Base-by-base conservation (phyloP, 2,329 filamentous ascomycete genomes). In the Talaromyces sp. region DNA sequence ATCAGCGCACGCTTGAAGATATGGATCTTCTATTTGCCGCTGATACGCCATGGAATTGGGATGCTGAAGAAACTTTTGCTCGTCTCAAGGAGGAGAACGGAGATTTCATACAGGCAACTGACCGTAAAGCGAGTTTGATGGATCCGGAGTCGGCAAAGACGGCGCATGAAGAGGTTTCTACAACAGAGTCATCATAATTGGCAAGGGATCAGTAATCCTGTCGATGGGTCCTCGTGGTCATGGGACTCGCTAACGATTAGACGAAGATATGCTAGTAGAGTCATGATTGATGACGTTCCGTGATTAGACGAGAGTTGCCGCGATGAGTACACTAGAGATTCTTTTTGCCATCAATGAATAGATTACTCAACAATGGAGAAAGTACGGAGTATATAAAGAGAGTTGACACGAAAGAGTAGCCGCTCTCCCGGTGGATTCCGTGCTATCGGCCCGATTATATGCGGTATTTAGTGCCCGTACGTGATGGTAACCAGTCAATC, bases 21-120 rank as follows among this genome's bases (percentile, higher is more conserved):
- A 92, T 92, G 81, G 87, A 93, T 67, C 77, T 92, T 0, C 77
- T 92, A 0, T 92, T 93, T 69, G 87, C 89, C 0, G 84, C 87
- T 0, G 81, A 87, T 19, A 87, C 83, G 0, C 85, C 86, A 3
- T 92, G 87, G 87, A 84, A 84, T 1, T 92, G 90, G 89, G 87
- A 90, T 61, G 89, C 88, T 0, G 88, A 90, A 76, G 82, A 80
- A 70, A 87, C 84, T 35, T 90, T 90, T 75, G 82, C 81, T 4
- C 80, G 79, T n/a, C 78, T 90, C 59, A 88, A 87, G 74, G 85
- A 80, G 4, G 85, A 88, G 72, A 86, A 86, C 65, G 86, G 86
- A 0, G 83, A 83, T 2, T 70, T 81, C 67, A 74, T 81, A 10
- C 77, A 79, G 49, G 73, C 77, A 27, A 74, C 78, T 37, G 72